phyloP scores from a whole-genome alignment of 768 basidiomycete species.

The Calvatia gigantea region DNA sequence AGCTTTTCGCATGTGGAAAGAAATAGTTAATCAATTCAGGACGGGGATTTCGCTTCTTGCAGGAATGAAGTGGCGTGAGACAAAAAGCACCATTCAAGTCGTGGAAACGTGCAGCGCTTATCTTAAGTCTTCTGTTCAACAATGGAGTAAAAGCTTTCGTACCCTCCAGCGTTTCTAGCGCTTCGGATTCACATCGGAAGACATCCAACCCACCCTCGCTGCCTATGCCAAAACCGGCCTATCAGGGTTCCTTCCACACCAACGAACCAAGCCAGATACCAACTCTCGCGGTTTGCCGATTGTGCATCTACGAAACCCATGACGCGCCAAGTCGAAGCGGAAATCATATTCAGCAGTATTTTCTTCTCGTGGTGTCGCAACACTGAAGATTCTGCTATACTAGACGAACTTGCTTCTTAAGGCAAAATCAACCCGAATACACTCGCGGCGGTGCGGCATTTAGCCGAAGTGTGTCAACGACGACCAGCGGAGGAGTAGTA shows the following conservation, averaged over 20 bases:
- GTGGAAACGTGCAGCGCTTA: background rate
- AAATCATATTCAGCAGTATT: conserved; percentile 7
- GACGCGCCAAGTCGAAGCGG: background rate
- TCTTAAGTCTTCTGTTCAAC: background rate
- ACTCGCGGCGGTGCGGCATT: background rate
- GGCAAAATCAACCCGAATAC: background rate
- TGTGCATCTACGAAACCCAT: background rate
- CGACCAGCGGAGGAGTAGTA: conserved; percentile 46
- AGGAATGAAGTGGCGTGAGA: too few relatives aligned
- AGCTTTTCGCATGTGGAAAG: too few relatives aligned
- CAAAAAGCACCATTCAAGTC: too few relatives aligned
- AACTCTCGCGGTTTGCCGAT: background rate
- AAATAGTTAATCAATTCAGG: too few relatives aligned
- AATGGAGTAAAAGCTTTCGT: background rate
- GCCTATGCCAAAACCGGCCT: background rate
- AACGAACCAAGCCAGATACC: background rate
- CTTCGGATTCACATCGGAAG: background rate
- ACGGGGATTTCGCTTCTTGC: too few relatives aligned
- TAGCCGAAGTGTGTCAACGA: background rate
- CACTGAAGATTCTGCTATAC: background rate
- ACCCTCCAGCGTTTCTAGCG: background rate
- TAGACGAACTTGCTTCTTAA: background rate
- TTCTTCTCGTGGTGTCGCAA: conserved; percentile 4
- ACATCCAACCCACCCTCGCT: background rate
- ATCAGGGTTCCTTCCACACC: background rate